phyloP scores from a whole-genome alignment of 345 rosid genomes.

The Litchi chinensis region DNA sequence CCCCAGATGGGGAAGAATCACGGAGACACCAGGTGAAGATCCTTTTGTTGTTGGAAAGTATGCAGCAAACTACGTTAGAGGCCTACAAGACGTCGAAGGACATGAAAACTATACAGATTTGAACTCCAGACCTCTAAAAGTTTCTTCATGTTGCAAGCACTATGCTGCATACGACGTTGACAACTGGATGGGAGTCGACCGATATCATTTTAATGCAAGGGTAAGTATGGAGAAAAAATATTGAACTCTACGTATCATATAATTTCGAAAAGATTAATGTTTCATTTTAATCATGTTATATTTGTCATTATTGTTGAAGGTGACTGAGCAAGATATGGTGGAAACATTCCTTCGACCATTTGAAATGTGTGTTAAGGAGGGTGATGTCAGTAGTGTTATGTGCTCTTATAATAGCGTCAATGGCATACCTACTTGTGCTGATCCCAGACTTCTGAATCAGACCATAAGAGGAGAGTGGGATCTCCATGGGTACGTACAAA shows the following conservation, averaged over 20 bases:
- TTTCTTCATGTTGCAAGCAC: slow-evolving; percentile 51
- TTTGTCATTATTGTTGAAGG: slow-evolving; percentile 20
- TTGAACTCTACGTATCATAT: too few relatives aligned
- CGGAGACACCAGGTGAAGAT: slow-evolving; percentile 55
- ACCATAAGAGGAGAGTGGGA: slow-evolving; percentile 52
- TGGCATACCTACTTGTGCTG: slow-evolving; percentile 52
- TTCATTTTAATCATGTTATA: too few relatives aligned
- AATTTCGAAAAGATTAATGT: too few relatives aligned
- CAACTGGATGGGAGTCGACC: slow-evolving; percentile 40
- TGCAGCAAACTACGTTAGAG: slow-evolving; percentile 43
- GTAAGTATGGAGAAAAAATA: slow-evolving; percentile 1
- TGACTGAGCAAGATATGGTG: slow-evolving; percentile 39
- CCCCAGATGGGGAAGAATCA: slow-evolving; percentile 51
- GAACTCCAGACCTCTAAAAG: slow-evolving; percentile 45
- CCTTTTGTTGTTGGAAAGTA: slow-evolving; percentile 42
- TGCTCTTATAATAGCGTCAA: slow-evolving; percentile 52
- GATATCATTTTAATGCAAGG: slow-evolving; percentile 33
- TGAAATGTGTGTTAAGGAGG: slow-evolving; percentile 50
- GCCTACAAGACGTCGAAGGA: slow-evolving; percentile 50
- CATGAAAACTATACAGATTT: slow-evolving; percentile 11
- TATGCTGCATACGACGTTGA: slow-evolving; percentile 50
- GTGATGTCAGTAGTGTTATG: slow-evolving; percentile 53
- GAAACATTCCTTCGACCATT: slow-evolving; percentile 40
- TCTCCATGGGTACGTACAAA: slow-evolving; percentile 45
- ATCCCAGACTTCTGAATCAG: slow-evolving; percentile 37